These are phyloP conservation scores for Cucurbita pepo DNA, from an alignment of 306 rosid genomes.

Conservation along the genomic window DNA sequence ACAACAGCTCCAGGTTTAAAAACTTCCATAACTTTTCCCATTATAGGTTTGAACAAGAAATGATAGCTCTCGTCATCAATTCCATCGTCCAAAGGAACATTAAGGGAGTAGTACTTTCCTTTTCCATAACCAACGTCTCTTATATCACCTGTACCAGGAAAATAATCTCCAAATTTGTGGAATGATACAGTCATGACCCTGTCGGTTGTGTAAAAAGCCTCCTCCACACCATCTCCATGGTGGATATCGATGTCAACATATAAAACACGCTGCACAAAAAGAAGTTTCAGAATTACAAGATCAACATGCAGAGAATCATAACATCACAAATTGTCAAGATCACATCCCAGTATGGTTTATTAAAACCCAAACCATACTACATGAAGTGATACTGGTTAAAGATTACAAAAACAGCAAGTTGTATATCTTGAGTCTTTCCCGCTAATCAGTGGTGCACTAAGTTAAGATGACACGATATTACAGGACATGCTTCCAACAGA, in stretches of 20 bases:
- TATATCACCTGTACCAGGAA: conserved; percentile 77
- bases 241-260: conserved; percentile 83
- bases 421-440: not conserved
- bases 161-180: conserved; percentile 83
- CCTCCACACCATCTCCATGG: conserved; percentile 89
- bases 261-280: conserved; percentile 61
- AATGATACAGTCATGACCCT: conserved; percentile 89
- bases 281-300: not conserved
- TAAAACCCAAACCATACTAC: not conserved
- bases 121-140: conserved; percentile 67
- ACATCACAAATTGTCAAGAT: not conserved
- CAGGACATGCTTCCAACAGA: not conserved
- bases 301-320: not conserved
- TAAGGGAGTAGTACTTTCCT: conserved; percentile 77
- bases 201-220: conserved; percentile 80
- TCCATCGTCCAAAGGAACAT: conserved; percentile 83
- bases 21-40: conserved; percentile 78
- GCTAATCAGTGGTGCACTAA: not conserved
- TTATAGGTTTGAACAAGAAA: conserved; percentile 68
- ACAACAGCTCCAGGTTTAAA: conserved; percentile 81
- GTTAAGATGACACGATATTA: not conserved
- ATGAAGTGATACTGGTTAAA: not conserved
- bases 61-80: conserved; percentile 92
- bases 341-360: not conserved
- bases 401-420: not conserved